Evolutionary conservation across 148 eudicot genomes (phyloP).

Genomic region (Chenopodium formosanum): DNA sequence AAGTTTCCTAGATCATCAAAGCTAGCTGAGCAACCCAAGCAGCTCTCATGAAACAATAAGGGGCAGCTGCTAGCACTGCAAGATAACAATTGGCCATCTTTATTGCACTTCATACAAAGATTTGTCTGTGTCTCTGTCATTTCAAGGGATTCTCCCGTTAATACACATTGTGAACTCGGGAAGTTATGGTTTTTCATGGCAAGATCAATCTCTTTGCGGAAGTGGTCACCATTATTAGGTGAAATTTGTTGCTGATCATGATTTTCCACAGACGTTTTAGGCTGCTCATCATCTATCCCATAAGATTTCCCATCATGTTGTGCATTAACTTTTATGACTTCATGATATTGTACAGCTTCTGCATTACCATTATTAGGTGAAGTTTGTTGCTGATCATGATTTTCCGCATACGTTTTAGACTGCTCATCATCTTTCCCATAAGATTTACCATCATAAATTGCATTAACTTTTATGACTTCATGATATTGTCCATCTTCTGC

Average conservation of each 20-base stretch:
- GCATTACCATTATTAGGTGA: constrained; percentile 29
- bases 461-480: constrained; percentile 3
- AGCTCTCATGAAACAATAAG: constrained; percentile 60
- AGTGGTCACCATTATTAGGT: constrained; percentile 27
- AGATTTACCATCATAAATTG: constrained; percentile 20
- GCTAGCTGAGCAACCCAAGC: constrained; percentile 47
- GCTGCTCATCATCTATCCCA: background rate
- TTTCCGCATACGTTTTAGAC: background rate
- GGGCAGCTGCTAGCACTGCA: constrained; percentile 60
- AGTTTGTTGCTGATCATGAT: constrained; percentile 16
- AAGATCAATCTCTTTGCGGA: constrained; percentile 24
- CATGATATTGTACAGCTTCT: background rate
- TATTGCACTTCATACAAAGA: constrained; percentile 66
- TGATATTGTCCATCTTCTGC: background rate
- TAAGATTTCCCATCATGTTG: constrained; percentile 20
- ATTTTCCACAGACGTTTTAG: constrained; percentile 4
- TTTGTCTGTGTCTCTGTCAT: constrained; percentile 38
- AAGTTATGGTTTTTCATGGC: constrained; percentile 36
- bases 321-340: constrained; percentile 1
- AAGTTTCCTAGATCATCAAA: constrained; percentile 57
- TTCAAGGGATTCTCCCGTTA: constrained; percentile 42
- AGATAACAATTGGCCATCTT: constrained; percentile 57
- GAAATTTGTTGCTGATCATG: constrained; percentile 21
- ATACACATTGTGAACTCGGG: constrained; percentile 43
- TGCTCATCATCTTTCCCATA: background rate